Conservation (phyloP, 2,329 filamentous ascomycete species). For the Aspergillus udagawae region DNA sequence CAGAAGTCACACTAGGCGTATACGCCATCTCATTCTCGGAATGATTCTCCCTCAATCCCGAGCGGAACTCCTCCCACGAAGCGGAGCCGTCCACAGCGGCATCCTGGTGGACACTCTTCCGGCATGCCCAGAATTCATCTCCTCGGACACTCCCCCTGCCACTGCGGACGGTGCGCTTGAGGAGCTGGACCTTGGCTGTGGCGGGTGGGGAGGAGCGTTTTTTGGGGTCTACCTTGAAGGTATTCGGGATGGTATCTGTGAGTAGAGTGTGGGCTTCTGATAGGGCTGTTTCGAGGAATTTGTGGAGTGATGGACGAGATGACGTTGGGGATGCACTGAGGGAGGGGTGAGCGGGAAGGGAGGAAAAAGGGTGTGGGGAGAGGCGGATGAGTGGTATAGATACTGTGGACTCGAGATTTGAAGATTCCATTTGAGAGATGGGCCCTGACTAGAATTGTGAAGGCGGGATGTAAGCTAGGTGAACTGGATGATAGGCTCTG, state of each 20-base stretch:
- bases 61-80: slow-evolving; percentile 36
- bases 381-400: slow-evolving; percentile 20
- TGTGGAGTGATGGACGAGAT: slow-evolving; percentile 14
- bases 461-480: neutral
- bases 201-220: slow-evolving; percentile 26
- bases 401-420: neutral
- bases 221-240: slow-evolving; percentile 25
- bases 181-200: slow-evolving; percentile 27
- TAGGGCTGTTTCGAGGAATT: slow-evolving; percentile 22
- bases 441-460: neutral
- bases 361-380: slow-evolving; percentile 24
- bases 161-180: slow-evolving; percentile 1
- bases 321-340: slow-evolving; percentile 9
- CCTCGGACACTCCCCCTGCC: too few relatives aligned
- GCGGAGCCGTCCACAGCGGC: slow-evolving; percentile 29
- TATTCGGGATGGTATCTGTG: slow-evolving; percentile 21
- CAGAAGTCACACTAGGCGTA: slow-evolving; percentile 33
- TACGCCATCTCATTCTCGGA: slow-evolving; percentile 40
- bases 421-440: neutral
- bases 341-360: slow-evolving; percentile 27
- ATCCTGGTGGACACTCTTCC: slow-evolving; percentile 35
- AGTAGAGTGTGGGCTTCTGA: slow-evolving; percentile 27
- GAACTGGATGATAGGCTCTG: too few relatives aligned
- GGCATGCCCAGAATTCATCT: slow-evolving; percentile 38
- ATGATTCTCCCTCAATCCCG: slow-evolving; percentile 35